Conservation (phyloP, 805 yeast species). For the Ogataea dorogensis region DNA sequence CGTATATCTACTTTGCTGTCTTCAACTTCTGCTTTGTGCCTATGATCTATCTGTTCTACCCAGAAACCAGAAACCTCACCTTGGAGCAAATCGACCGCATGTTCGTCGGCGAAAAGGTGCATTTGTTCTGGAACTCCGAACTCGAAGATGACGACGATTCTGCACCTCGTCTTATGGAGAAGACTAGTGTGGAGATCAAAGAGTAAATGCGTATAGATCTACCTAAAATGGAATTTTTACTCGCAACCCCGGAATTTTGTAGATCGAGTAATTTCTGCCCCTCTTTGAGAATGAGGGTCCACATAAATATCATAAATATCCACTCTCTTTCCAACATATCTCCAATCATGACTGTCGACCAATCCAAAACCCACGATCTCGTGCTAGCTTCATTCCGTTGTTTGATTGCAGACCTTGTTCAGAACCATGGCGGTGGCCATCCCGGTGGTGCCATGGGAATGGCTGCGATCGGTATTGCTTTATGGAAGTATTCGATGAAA, state of each 20-base stretch:
- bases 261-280: slow-evolving; percentile 3
- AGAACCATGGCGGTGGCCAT: slow-evolving; percentile 62
- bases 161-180: slow-evolving; percentile 2
- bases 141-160: slow-evolving; percentile 11
- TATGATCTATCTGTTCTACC: slow-evolving; percentile 52
- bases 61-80: slow-evolving; percentile 65
- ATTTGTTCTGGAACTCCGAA: slow-evolving; percentile 14
- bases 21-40: slow-evolving; percentile 60
- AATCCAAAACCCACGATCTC: slow-evolving; percentile 23
- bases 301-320: too few relatives aligned
- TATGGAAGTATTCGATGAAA: slow-evolving; percentile 70
- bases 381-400: slow-evolving; percentile 34
- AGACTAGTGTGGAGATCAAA: slow-evolving; percentile 3
- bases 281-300: too few relatives aligned
- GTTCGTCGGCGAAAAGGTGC: slow-evolving; percentile 34
- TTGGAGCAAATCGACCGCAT: slow-evolving; percentile 68
- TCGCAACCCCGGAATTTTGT: slow-evolving; percentile 1
- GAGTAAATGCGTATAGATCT: too few relatives aligned
- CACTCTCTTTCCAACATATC: neutral
- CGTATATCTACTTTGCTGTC: slow-evolving; percentile 47
- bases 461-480: slow-evolving; percentile 91
- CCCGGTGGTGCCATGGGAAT: slow-evolving; percentile 99
- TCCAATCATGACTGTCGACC: slow-evolving; percentile 22
- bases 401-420: slow-evolving; percentile 35
- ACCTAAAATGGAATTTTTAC: neutral